Base-by-base conservation (phyloP, 805 yeast genomes). In the Candida railenensis region DNA sequence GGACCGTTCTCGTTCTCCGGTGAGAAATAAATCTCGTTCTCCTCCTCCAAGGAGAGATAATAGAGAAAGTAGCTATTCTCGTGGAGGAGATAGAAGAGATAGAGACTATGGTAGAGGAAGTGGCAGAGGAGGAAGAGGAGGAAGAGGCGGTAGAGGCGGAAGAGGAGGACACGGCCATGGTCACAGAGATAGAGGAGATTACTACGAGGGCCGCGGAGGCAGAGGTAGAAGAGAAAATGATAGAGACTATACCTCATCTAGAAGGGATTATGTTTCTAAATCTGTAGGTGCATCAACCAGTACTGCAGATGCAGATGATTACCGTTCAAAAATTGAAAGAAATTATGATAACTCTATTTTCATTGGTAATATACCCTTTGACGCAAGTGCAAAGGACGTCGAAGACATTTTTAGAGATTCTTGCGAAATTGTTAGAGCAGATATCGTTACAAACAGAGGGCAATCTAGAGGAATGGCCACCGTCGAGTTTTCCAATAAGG, bases 401-500 rank as follows among this genome's bases (percentile, higher is more conserved):
- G 80, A 79, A 58, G 82, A 74, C 15, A 73, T 77, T 51, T 87
- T 87, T 63, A 66, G 73, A n/a, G 66, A 65, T 22, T 60, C 61
- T 20, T 69, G 65, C 53, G 78, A 74, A 22, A 85, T 90, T 45
- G 75, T 83, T 18, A 78, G 88, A 52, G 96, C 96, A 2, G 97
- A 90, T 63, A 84, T 91, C 44, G 85, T 89, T 39, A 82, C 84
- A 2, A 76, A 80, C 50, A 80, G 84, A 55, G 95, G 95, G 47
- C 85, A 85, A 58, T 85, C 89, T 59, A 76, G 92, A 67, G 96
- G 96, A 51, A 86, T 85, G 92, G 92, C 91, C 36, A 88, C 96
- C 20, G 96, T 90, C 37, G 97, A 90, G 65, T 91, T 85, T 58
- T 71, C 81, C 11, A 71, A 72, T 48, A 74, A 74, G 49, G 83